Base-by-base conservation (phyloP, 371 early-diverging fungal species). In the Paramicrosporidium saccamoebae region DNA sequence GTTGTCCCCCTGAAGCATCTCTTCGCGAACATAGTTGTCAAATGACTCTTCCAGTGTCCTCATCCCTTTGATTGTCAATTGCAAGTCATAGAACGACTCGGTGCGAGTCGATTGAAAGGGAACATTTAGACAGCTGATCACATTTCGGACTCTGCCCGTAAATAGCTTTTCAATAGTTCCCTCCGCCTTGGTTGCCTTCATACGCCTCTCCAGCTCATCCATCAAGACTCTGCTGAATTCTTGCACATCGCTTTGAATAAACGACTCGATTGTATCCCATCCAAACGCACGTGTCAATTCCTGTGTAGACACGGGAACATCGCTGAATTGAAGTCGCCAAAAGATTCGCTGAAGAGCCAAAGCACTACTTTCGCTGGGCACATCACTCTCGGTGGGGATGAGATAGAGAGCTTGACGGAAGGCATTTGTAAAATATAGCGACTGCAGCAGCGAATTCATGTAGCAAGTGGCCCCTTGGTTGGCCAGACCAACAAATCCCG, bases 381-480 rank as follows among this genome's bases (percentile, higher is more conserved):
- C 64, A 24, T 79, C 79, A 5, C 56, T 48, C 14, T 57, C 68
- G 2, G 84, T 82, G 1, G 88, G 86, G 20, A 92, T 84, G 26
- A 64, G 55, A 33, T 65, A 86, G 21, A 69, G 51, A 28, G 78
- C 64, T 29, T 71, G 71, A 27, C 84, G 64, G 46, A 98, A 94
- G 39, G 62, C 58, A 31, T 69, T 77, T 11, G 94, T 92, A 33
- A 78, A 79, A 42, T 69, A 94, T 7, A 96, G 55, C 2, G 88
- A 77, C 44, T 98, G 98, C 15, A 96, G 56, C 7, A 96, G 52
- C 20, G 94, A 82, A 53, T 95, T 96, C 74, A 95, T 78, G 42
- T 98, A 98, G 51, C 98, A 94, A 0, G 98, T 96, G 1, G 97
- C 96, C 6, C 96, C 98, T 40, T 94, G 86, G 43, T 96, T 96